Conservation (phyloP, 2,329 filamentous ascomycete species). For the Pseudogymnoascus sp. region DNA sequence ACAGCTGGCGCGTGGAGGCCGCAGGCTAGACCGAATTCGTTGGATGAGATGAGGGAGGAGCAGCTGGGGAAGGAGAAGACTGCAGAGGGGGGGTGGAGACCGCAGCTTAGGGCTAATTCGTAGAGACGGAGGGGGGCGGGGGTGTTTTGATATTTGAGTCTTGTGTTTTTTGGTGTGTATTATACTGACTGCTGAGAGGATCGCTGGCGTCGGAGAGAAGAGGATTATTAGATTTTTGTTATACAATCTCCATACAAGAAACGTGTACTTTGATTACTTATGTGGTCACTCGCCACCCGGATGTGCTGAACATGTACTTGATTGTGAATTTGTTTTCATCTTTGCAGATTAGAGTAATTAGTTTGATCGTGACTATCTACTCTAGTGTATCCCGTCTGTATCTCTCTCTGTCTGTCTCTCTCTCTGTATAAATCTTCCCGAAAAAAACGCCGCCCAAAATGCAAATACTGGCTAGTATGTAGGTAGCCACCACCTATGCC, state of each 20-base stretch:
- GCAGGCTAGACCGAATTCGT: not conserved
- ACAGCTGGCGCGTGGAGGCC: not conserved
- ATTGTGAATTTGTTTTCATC: not conserved
- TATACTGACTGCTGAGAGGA: not conserved
- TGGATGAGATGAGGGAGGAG: not conserved
- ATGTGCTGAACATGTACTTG: not conserved
- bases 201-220: not conserved
- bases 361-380: not conserved
- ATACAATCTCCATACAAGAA: conserved; percentile 1
- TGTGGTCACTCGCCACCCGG: not conserved
- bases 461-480: conserved; percentile 1
- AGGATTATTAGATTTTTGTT: not conserved
- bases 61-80: not conserved
- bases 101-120: not conserved
- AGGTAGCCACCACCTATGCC: not conserved
- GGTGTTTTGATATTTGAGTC: not conserved
- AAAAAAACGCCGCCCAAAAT: not conserved
- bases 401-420: not conserved
- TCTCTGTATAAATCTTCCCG: not conserved
- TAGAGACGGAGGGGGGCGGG: not conserved
- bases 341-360: not conserved
- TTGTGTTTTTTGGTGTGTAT: conserved; percentile 1
- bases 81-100: not conserved
- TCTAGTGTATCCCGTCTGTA: not conserved
- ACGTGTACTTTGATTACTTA: not conserved